Evolutionary conservation across 805 yeast genomes (phyloP), one percentile per base, ranked within the genome.

Genomic region (Candida ficus): DNA sequence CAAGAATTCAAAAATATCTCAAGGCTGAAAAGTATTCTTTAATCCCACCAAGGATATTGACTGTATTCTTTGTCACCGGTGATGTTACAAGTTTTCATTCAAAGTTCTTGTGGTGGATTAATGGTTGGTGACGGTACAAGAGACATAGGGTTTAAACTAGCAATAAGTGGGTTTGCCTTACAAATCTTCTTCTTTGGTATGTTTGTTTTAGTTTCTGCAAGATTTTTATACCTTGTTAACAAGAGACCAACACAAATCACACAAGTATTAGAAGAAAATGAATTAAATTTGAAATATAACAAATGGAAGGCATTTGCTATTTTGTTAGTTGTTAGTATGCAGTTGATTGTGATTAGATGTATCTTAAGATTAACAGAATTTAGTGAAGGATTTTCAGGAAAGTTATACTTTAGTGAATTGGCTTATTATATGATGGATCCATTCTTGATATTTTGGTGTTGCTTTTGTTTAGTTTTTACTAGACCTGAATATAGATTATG

Each of bases 401-500:
- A 5, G 6, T 11, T 39, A 12, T 13, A 4, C 2, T 10, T 9
- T 2, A 29, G 29, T 29, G 42, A 39, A 11, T 29, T n/a, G 5
- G 29, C 42, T 17, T 39, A 19, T 14, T 39, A 39, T 13, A 12
- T 33, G 28, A 33, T 29, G 10, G 37, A 39, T 21, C 41, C 35
- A 4, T 22, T 37, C 14, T 14, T 17, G 8, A 11, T 37, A 4
- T 31, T 30, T 18, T 8, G 14, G 4, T 23, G 35, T 25, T 38
- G 25, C 27, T 4, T 19, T n/a, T 13, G 26, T 17, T 20, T 32
- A 23, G 23, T 38, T 16, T 6, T 18, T 5, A 8, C 26, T 11
- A 38, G 32, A 11, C 26, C 41, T 7, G 35, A 26, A 16, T 32
- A 38, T 11, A 29, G 40, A 29, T 31, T 37, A 33, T 37, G 40